Evolutionary conservation across 768 basidiomycete species (phyloP).

Genomic region (Amanita rubescens): DNA sequence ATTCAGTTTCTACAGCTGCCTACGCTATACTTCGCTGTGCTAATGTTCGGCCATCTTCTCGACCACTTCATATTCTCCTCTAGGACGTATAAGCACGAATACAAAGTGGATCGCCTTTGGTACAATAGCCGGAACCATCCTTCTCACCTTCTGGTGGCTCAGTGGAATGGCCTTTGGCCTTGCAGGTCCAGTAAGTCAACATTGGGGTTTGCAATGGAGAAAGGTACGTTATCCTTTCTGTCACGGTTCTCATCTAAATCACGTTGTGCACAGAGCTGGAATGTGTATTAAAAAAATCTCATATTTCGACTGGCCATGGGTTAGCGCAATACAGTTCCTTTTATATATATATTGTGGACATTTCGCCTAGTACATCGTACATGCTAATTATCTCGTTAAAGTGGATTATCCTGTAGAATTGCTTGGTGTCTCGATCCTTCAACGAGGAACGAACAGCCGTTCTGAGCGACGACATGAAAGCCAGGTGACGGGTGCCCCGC

Average conservation of each 20-base stretch:
- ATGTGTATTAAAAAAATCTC: conserved; percentile 18
- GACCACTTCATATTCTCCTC: conserved; percentile 92
- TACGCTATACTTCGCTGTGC: conserved; percentile 92
- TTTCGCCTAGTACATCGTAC: too few species aligned
- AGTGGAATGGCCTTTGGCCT: conserved; percentile 85
- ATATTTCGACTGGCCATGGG: not conserved
- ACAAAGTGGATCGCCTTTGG: conserved; percentile 74
- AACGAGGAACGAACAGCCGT: too few species aligned
- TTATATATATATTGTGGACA: too few species aligned
- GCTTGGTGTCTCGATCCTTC: too few species aligned
- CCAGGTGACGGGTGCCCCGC: too few species aligned
- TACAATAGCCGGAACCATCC: conserved; percentile 46
- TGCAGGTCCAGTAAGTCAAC: conserved; percentile 75
- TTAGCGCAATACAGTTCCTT: too few species aligned
- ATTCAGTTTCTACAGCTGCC: conserved; percentile 54
- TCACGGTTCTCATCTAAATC: not conserved
- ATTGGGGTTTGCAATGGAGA: conserved; percentile 78
- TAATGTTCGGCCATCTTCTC: conserved; percentile 85
- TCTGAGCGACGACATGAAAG: too few species aligned
- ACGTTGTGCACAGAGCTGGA: conserved; percentile 21
- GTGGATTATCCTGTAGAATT: too few species aligned
- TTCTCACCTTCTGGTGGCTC: conserved; percentile 95
- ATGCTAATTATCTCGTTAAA: too few species aligned
- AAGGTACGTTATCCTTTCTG: conserved; percentile 29
- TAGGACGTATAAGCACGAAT: conserved; percentile 44